phyloP scores from a whole-genome alignment of 495 filamentous ascomycete genomes.

The Penicillium longicatenatum region DNA sequence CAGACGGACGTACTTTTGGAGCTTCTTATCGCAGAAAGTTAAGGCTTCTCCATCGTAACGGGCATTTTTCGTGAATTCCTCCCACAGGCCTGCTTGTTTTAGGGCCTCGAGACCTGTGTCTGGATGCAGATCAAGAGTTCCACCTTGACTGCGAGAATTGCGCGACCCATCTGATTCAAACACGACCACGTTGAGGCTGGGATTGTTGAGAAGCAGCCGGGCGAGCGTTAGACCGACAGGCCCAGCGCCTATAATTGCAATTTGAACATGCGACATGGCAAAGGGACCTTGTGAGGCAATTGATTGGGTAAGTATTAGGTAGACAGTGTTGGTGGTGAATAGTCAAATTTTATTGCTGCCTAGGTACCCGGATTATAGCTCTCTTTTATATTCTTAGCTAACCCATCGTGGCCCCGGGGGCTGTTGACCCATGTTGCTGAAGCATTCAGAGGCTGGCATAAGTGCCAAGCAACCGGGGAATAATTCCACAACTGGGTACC shows the following conservation, averaged over 20 bases:
- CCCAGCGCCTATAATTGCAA: constrained; percentile 51
- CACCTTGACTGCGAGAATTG: constrained; percentile 44
- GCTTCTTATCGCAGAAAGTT: constrained; percentile 19
- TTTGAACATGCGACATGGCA: constrained; percentile 11
- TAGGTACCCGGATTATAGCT: no score
- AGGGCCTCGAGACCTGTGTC: constrained; percentile 53
- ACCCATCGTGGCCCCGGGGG: no score
- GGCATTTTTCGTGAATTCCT: constrained; percentile 47
- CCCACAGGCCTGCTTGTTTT: constrained; percentile 49
- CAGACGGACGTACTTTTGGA: constrained; percentile 19
- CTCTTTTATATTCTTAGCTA: no score
- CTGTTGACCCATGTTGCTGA: no score
- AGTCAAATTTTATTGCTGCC: no score
- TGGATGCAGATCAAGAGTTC: constrained; percentile 58
- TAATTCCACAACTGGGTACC: neutral
- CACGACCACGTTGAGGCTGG: constrained; percentile 35
- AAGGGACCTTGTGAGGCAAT: no score
- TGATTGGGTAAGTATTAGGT: neutral
- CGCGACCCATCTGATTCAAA: constrained; percentile 51
- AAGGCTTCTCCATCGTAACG: constrained; percentile 48
- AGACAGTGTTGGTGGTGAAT: no score
- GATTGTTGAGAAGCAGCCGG: constrained; percentile 48
- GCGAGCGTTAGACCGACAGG: constrained; percentile 56
- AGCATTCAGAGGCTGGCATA: no score
- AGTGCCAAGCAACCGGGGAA: no score